Base-by-base conservation (phyloP, 805 yeast species). In the Naumovozyma dairenensis region DNA sequence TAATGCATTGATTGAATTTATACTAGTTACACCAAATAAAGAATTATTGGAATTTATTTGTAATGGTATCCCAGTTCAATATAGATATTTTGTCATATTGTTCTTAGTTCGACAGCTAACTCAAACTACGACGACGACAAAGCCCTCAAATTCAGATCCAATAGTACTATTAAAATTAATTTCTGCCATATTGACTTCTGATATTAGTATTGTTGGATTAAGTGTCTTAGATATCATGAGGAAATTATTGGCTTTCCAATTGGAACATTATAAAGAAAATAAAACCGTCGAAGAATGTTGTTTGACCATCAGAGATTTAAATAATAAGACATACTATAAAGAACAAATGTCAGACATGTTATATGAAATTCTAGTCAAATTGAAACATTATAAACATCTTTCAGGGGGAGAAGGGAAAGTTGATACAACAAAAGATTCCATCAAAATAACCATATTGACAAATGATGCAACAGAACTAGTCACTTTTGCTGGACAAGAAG, bases 271-370 rank as follows among this genome's bases (percentile, higher is more conserved):
- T 4, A 35, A 43, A 5, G 37, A 51, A 6, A 32, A 25, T 25
- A 39, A 58, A 32, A 43, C 71, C 49, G 47, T 71, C 48, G 29
- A 48, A 30, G 55, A 69, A 46, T 77, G 75, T 45, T 59, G 75
- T 2, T 60, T 61, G 16, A 72, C 86, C 17, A 71, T 87, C 35
- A 72, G 77, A 37, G 77, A 80, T 38, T 65, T 89, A 34, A 76
- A 86, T 1, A 69, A 74, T 2, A 94, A 86, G 53, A 71, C 77
- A 9, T 86, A 86, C 48, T 89, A 89, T 53, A 77, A 77, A 39
- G 93, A 85, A 44, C 98, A 92, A 55, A 73, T 80, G 4, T 69
- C 78, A 12, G 96, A 87, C 53, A 78, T 89, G 63, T 63, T 86
- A 14, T 71, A 74, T 19, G 94, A 81, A 38, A 62, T 86, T 12